phyloP scores from a whole-genome alignment of 352 stramenopile species.

The Globisporangium polare region DNA sequence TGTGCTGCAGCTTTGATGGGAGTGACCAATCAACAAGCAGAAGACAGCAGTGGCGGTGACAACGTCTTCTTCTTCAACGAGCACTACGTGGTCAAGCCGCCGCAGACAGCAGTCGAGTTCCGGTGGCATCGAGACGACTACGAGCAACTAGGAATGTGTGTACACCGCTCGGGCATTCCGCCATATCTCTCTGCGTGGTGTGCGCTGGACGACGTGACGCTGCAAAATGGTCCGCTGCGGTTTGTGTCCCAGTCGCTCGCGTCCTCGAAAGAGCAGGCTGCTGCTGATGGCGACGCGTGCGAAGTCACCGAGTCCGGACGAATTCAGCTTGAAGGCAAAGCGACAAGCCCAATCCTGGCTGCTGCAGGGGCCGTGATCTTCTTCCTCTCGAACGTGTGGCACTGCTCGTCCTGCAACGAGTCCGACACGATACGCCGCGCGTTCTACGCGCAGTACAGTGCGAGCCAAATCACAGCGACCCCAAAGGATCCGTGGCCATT shows the following conservation, averaged over 20 bases:
- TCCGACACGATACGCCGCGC: conserved; percentile 37
- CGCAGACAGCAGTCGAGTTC: conserved; percentile 51
- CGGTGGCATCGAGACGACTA: conserved; percentile 75
- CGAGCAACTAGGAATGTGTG: conserved; percentile 70
- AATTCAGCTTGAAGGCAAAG: conserved; percentile 7
- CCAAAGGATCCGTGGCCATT: conserved; percentile 35
- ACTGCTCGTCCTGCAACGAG: conserved; percentile 59
- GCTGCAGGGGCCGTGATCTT: conserved; percentile 47
- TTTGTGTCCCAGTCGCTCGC: conserved; percentile 32
- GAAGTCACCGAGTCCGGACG: neutral
- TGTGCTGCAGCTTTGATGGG: conserved; percentile 20
- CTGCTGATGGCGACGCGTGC: neutral
- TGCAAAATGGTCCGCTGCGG: conserved; percentile 46
- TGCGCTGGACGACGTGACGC: conserved; percentile 53
- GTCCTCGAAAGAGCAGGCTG: neutral
- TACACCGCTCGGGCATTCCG: conserved; percentile 40
- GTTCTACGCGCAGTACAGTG: conserved; percentile 74
- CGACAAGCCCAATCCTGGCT: conserved; percentile 27
- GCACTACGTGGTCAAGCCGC: conserved; percentile 74
- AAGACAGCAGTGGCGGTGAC: neutral
- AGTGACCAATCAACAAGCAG: neutral
- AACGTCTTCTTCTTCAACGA: conserved; percentile 71
- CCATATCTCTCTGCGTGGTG: conserved; percentile 70
- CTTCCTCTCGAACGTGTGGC: conserved; percentile 73
- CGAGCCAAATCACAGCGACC: conserved; percentile 39